phyloP scores from a whole-genome alignment of 2,329 filamentous ascomycete genomes.

The Ceratocystis papillata region DNA sequence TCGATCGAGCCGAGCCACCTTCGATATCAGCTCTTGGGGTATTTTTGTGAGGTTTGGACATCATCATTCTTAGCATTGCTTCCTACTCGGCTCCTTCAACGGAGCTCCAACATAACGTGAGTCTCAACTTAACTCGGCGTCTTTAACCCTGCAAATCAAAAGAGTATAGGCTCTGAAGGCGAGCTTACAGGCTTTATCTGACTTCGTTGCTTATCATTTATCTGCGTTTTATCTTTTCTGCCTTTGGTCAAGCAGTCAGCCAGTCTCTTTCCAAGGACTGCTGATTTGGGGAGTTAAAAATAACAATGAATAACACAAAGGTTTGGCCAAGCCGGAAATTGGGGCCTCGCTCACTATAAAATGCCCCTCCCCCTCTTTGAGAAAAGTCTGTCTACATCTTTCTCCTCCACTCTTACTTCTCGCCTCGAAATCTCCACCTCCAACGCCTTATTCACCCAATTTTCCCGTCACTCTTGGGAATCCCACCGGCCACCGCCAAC shows the following conservation, averaged over 20 bases:
- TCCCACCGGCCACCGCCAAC: neutral
- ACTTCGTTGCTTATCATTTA: neutral
- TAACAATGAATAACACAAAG: neutral
- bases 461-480: neutral
- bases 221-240: neutral
- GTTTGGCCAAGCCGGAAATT: constrained; percentile 8
- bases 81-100: constrained; percentile 9
- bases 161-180: neutral
- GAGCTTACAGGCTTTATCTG: neutral
- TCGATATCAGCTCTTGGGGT: neutral
- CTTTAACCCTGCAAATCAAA: neutral
- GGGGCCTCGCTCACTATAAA: constrained; percentile 20
- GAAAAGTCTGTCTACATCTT: constrained; percentile 1
- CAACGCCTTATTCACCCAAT: neutral
- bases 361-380: neutral
- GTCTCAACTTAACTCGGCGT: neutral
- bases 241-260: neutral
- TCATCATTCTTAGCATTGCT: neutral
- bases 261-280: neutral
- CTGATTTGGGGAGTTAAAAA: neutral
- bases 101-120: neutral
- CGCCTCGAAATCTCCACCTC: neutral
- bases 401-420: constrained; percentile 4
- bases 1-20: neutral
- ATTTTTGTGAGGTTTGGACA: constrained; percentile 3